phyloP scores from a whole-genome alignment of 139 green algal genomes.

The Nannochloris sp. region DNA sequence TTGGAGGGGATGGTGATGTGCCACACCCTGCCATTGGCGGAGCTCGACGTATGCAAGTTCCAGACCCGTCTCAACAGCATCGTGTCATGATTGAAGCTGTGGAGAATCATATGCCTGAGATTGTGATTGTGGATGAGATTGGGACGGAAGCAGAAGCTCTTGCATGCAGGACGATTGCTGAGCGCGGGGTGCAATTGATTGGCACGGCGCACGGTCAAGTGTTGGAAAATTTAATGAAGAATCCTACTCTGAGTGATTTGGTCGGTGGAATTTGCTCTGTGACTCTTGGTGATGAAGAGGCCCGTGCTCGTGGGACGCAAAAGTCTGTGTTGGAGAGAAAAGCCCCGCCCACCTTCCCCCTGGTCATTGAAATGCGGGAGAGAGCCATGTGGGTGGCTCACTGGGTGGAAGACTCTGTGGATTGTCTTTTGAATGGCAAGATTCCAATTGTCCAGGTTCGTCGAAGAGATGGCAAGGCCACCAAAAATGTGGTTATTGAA shows the following conservation, averaged over 20 bases:
- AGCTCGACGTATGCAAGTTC: constrained; percentile 91
- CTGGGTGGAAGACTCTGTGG: constrained; percentile 71
- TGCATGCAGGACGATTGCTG: constrained; percentile 94
- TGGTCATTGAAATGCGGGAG: constrained; percentile 93
- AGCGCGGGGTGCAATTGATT: constrained; percentile 91
- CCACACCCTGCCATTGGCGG: constrained; percentile 87
- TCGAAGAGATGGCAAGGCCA: constrained; percentile 17
- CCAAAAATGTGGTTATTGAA: constrained; percentile 23
- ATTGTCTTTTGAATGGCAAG: constrained; percentile 64
- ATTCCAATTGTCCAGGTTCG: constrained; percentile 69
- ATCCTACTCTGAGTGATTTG: constrained; percentile 71
- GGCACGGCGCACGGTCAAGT: constrained; percentile 90
- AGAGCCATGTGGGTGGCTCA: constrained; percentile 78
- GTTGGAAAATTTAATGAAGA: constrained; percentile 97
- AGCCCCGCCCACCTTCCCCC: constrained; percentile 85
- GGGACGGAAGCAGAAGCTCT: constrained; percentile 90
- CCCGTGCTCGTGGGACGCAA: constrained; percentile 73
- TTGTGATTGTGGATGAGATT: constrained; percentile 61
- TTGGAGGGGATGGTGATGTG: constrained; percentile 86
- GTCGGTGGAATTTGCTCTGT: constrained; percentile 65
- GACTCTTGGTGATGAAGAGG: constrained; percentile 82
- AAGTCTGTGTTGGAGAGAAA: constrained; percentile 92
- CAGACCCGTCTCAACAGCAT: constrained; percentile 81
- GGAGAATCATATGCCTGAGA: constrained; percentile 77
- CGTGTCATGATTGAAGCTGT: constrained; percentile 94